Evolutionary conservation across 257 asterid species (phyloP).

Genomic region (Solanum lignicaule): DNA sequence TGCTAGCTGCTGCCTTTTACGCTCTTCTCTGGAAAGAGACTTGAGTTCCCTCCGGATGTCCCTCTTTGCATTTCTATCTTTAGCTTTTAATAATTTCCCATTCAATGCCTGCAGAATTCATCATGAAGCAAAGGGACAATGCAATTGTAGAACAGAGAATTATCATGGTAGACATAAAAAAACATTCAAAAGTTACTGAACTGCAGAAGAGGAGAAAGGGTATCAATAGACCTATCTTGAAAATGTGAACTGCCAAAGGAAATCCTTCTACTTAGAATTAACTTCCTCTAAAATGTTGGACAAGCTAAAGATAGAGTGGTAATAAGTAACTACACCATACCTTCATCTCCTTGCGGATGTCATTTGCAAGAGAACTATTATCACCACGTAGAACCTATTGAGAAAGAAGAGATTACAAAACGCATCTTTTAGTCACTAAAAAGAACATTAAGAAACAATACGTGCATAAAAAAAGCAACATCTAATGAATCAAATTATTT

Average conservation of each 20-base stretch:
- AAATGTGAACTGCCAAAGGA: neutral
- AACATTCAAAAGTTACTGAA: neutral
- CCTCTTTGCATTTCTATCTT: conserved; percentile 76
- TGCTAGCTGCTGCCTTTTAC: conserved; percentile 95
- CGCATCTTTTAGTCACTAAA: neutral
- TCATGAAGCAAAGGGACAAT: neutral
- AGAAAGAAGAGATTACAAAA: neutral
- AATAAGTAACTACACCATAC: conserved; percentile 16
- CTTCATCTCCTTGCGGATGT: conserved; percentile 98
- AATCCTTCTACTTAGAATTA: neutral
- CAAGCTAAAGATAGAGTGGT: neutral
- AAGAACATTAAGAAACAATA: neutral
- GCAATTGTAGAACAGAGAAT: neutral
- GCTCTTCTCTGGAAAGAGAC: conserved; percentile 84
- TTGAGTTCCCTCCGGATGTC: conserved; percentile 83
- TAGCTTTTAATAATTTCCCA: conserved; percentile 79
- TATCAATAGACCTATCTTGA: neutral
- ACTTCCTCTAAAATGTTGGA: neutral
- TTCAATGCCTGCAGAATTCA: conserved; percentile 55
- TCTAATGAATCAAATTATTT: neutral
- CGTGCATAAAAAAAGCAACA: neutral
- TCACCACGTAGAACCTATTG: conserved; percentile 87
- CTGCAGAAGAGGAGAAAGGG: neutral
- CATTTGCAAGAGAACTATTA: conserved; percentile 93
- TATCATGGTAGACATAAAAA: neutral